These are phyloP conservation scores for Bipolaris bicolor DNA, from an alignment of 2,329 filamentous ascomycete species.

Conservation along the genomic window DNA sequence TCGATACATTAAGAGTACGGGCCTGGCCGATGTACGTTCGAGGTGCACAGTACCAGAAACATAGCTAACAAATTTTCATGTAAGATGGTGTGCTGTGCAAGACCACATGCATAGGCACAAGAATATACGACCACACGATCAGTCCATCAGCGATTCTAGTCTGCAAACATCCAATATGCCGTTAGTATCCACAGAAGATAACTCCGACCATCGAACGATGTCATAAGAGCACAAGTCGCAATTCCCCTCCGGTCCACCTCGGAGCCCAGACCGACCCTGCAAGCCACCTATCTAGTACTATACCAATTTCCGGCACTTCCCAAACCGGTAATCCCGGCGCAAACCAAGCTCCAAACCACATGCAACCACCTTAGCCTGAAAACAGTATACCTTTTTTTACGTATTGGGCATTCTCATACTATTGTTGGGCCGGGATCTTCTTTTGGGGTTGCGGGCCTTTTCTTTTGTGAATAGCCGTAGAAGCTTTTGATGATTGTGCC, in stretches of 20 bases:
- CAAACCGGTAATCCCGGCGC: slow-evolving; percentile 30
- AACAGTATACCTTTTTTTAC: slow-evolving; percentile 23
- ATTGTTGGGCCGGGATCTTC: slow-evolving; percentile 7
- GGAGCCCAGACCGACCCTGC: slow-evolving; percentile 25
- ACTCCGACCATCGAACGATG: not conserved
- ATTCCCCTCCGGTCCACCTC: slow-evolving; percentile 1
- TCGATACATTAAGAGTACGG: not conserved
- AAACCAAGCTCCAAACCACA: slow-evolving; percentile 6
- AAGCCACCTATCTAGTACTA: not conserved
- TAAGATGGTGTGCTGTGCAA: not conserved
- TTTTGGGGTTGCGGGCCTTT: not conserved
- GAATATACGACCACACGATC: not conserved
- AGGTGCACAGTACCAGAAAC: not conserved
- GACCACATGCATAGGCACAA: not conserved
- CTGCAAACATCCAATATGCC: too few species aligned
- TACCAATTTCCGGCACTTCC: slow-evolving; percentile 21
- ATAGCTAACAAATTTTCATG: not conserved
- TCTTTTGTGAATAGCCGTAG: too few species aligned
- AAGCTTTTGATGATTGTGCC: too few species aligned
- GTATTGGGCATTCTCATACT: not conserved
- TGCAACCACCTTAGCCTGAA: slow-evolving; percentile 16
- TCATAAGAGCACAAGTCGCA: not conserved
- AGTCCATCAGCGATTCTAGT: too few species aligned
- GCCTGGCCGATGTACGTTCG: not conserved
- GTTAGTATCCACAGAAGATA: slow-evolving; percentile 1